Evolutionary conservation across 495 filamentous ascomycete genomes (phyloP), one percentile per base, ranked within the genome.

Genomic region (Astrothelium subdiscretum): DNA sequence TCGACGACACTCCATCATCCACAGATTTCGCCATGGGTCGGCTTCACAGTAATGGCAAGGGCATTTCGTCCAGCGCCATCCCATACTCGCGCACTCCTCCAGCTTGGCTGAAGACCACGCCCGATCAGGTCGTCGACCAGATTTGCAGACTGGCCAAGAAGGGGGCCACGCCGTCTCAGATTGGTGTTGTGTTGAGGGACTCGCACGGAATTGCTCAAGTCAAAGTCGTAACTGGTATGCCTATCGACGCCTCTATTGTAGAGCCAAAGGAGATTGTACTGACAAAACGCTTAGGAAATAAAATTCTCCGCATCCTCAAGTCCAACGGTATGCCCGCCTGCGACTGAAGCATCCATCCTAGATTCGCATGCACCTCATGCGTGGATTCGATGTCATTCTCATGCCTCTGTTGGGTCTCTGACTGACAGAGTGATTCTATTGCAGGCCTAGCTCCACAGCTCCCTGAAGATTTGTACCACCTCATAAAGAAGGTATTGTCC

Each of bases 1-100:
- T 38, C 18, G 15, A 59, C 65, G 69, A 63, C 70, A 61, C 64
- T 71, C 69, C 65, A 70, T 70, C 79, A 70, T 71, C n/a, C n/a
- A n/a, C n/a, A n/a, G n/a, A n/a, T n/a, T n/a, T n/a, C 79, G 88
- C 74, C 74, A 96, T 96, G 92, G 92, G 92, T 87, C 87, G 94
- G 80, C 86, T 98, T 84, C 95, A 99, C 89, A 88, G 83, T 83
- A 97, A 96, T 72, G 94, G 95, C 80, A 99, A 99, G 87, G 95
- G 95, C 77, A 97, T 97, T 76, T 87, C 90, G 60, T 79, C 88
- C 79, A 95, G 89, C 62, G 90, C 95, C 69, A 82, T 97, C 79
- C 95, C 95, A 65, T 97, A 97, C 86, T 95, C 89, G 59, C 92
- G 95, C 80, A 87, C 84, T 64, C 76, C 90, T 61, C 92, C 94